A percentile compares a stretch with the other conserved stretches of the same genome.
These are phyloP conservation scores for Pseudodiploospora longispora DNA, from an alignment of 2,329 filamentous ascomycete species.

Conservation along the genomic window DNA sequence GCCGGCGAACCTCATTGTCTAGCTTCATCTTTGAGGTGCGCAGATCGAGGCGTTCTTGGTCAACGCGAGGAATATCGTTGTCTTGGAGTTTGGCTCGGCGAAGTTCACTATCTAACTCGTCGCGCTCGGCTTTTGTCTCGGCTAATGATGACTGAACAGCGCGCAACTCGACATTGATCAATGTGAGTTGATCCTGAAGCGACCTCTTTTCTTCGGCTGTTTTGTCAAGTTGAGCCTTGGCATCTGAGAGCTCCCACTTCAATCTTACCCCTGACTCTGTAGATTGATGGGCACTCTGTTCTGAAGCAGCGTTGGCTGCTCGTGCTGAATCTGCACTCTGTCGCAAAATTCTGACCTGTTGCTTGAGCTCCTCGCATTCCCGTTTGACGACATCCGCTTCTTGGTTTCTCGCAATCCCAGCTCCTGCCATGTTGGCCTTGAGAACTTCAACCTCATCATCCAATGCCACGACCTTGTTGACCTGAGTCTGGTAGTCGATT, in stretches of 20 bases:
- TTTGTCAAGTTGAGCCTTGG: conserved; percentile 48
- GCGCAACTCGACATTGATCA: conserved; percentile 51
- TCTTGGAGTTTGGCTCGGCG: conserved; percentile 46
- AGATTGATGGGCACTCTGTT: conserved; percentile 26
- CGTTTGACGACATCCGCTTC: conserved; percentile 12
- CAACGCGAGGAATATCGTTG: conserved; percentile 51
- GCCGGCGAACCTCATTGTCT: conserved; percentile 56
- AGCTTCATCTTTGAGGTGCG: conserved; percentile 60
- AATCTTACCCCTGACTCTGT: conserved; percentile 42
- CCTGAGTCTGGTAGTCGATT: conserved; percentile 52
- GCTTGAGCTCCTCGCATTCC: conserved; percentile 20
- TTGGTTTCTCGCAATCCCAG: not conserved
- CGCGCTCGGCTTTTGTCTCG: conserved; percentile 55
- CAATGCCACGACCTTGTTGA: conserved; percentile 57
- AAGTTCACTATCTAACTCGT: conserved; percentile 57
- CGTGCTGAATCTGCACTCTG: conserved; percentile 17
- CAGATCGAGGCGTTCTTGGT: conserved; percentile 62
- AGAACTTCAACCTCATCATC: conserved; percentile 73
- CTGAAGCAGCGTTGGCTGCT: conserved; percentile 20
- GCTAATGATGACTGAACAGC: conserved; percentile 47
- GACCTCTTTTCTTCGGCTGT: conserved; percentile 52
- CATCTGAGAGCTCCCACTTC: conserved; percentile 49
- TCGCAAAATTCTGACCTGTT: conserved; percentile 31
- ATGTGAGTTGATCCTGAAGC: conserved; percentile 55
- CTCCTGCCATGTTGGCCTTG: conserved; percentile 30